Evolutionary conservation across 2,329 filamentous ascomycete species (phyloP), one percentile per base, ranked within the genome.

Genomic region (Parafenestella ontariensis): DNA sequence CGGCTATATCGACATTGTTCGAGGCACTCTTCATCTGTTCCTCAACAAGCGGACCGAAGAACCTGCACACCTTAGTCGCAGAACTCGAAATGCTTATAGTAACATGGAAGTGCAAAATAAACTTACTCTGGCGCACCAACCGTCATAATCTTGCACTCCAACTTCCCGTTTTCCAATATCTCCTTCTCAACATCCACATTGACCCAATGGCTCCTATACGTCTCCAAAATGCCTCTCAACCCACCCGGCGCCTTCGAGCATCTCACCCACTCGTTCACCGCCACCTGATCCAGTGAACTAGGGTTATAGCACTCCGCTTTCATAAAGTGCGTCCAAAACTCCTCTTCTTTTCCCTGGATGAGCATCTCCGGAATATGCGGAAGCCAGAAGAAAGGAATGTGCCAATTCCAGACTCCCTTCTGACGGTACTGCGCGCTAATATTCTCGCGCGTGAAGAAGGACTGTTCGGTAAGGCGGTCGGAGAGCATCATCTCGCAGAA

Each of bases 221-320:
- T 65, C 20, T 66, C 62, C 10, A 65, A 36, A 7, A 65, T 64
- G 3, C 62, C 62, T 17, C 56, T 58, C 26, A 61, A 23, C 0
- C 64, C 63, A 1, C 63, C 63, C 0, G 63, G 61, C 13, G 58
- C 54, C 29, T 66, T 65, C 17, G 59, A 58, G 34, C 61, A 66
- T 1, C 56, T 7, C 0, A 66, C 48, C 61, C 62, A 68, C 41
- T 68, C 61, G 41, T 64, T 44, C 2, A 66, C 49, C 2, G 70
- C 61, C 3, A 53, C 48, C 40, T 64, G 61, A 46, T 74, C 71
- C 28, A 77, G 70, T 4, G 66, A 58, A 41, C 68, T 70, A 6
- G 74, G 74, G 47, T 77, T 75, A 52, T 76, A 76, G 57, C 74
- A 77, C 59, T 77, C 74, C 34, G 73, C 71, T 52, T 74, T 75